These are phyloP conservation scores for Penicillium psychrosexuale DNA, from an alignment of 2,329 filamentous ascomycete species.

Conservation along the genomic window DNA sequence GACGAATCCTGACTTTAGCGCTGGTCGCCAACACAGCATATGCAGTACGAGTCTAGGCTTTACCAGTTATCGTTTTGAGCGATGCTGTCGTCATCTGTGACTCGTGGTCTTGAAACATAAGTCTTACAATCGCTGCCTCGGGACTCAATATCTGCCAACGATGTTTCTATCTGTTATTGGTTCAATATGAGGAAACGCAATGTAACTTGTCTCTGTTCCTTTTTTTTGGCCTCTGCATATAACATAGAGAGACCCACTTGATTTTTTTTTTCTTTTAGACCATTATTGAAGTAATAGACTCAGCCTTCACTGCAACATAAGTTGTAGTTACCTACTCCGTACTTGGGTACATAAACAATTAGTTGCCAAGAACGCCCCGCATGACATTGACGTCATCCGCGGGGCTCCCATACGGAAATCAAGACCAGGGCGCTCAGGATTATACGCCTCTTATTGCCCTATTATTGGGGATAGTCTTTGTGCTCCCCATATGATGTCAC, in stretches of 20 bases:
- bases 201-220: not conserved
- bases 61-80: not conserved
- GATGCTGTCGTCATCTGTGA: not conserved
- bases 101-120: not conserved
- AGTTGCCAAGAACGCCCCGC: not conserved
- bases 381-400: not conserved
- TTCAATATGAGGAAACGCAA: not conserved
- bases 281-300: not conserved
- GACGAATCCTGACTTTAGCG: not conserved
- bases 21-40: not conserved
- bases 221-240: not conserved
- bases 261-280: not conserved
- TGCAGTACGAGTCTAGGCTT: not conserved
- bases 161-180: not conserved
- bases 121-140: not conserved
- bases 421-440: not conserved
- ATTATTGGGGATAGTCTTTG: not conserved
- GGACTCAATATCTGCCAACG: not conserved
- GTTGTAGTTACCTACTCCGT: not conserved
- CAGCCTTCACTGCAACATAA: not conserved
- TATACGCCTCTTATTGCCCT: not conserved
- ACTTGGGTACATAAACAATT: no score
- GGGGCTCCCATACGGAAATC: not conserved
- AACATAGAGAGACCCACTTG: not conserved
- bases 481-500: not conserved